Base-by-base conservation (phyloP, 495 filamentous ascomycete species). In the Talaromyces ruber region DNA sequence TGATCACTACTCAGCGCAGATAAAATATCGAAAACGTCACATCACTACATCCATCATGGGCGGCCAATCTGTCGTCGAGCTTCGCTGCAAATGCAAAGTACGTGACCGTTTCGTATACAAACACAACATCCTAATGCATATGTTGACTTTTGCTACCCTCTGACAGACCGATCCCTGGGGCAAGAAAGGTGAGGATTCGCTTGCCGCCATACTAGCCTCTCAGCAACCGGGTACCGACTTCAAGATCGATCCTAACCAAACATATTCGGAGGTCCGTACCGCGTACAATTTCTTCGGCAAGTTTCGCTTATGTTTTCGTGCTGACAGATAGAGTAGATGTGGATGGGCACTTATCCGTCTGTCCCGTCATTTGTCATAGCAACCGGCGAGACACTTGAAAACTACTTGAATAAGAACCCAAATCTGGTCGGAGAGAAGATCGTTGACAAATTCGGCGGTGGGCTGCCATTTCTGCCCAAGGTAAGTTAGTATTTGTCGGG, bases 301-400 rank as follows among this genome's bases (percentile, higher is more conserved):
- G 30, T 25, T 25, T 39, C 0, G 0, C 12, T 45, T 59, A 24
- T 21, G 6, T 53, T 6, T 18, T n/a, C 4, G 39, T 45, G 12
- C 24, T 55, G 58, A 30, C 21, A 18, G 21, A 9, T 2, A 18
- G 8, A 50, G 4, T 47, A 87, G 76, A 88, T 91, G 79, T 92
- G 89, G 90, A 86, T 93, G 76, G 89, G 89, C 3, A 90, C 90
- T 43, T 91, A 93, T 63, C 89, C 89, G 0, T 83, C 82, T 21
- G 84, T 85, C 39, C 89, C 88, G 0, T 86, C 87, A 2, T 81
- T 81, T 53, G 75, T 88, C 11, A 68, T 89, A 2, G 71, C 76
- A 2, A 87, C 81, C 0, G 86, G 84, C 8, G 83, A 90, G 61
- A 78, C 81, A 3, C 79, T 95, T 3, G 78, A 83, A 50, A 82